These are phyloP conservation scores for Articulospora tetracladia DNA, from an alignment of 495 filamentous ascomycete genomes.

Conservation along the genomic window DNA sequence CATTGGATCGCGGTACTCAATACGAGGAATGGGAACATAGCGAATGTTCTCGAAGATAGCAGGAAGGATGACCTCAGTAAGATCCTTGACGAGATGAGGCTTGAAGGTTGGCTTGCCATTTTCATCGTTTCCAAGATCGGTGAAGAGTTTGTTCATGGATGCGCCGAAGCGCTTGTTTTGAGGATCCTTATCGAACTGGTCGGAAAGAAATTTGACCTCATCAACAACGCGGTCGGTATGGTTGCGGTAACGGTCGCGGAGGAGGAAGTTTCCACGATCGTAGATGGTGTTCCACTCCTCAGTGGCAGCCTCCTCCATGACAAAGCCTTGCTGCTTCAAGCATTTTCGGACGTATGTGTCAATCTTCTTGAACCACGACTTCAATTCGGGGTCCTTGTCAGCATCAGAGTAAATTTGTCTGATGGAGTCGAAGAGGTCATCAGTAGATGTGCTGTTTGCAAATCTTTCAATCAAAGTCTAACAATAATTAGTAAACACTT, in stretches of 20 bases:
- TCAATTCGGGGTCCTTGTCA: slow-evolving; percentile 82
- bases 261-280: slow-evolving; percentile 82
- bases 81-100: slow-evolving; percentile 83
- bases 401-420: slow-evolving; percentile 88
- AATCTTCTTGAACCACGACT: slow-evolving; percentile 80
- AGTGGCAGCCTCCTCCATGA: slow-evolving; percentile 79
- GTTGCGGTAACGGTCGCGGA: slow-evolving; percentile 80
- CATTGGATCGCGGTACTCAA: slow-evolving; percentile 84
- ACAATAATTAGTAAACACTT: slow-evolving; percentile 5
- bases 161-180: slow-evolving; percentile 77
- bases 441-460: slow-evolving; percentile 85
- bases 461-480: slow-evolving; percentile 90
- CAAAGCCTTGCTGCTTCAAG: slow-evolving; percentile 83
- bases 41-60: slow-evolving; percentile 79
- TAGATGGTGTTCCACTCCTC: slow-evolving; percentile 80
- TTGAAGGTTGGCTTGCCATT: slow-evolving; percentile 87
- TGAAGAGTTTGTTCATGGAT: slow-evolving; percentile 81
- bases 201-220: slow-evolving; percentile 83
- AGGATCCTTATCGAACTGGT: slow-evolving; percentile 84
- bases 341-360: slow-evolving; percentile 77
- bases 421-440: slow-evolving; percentile 83
- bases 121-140: slow-evolving; percentile 78
- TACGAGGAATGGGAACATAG: slow-evolving; percentile 91
- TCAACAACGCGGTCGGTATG: slow-evolving; percentile 87
- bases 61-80: slow-evolving; percentile 83